Percentiles rank a stretch among this genome's conserved stretches.
Evolutionary conservation across 768 basidiomycete genomes (phyloP).

Genomic region (Mycena galopus): DNA sequence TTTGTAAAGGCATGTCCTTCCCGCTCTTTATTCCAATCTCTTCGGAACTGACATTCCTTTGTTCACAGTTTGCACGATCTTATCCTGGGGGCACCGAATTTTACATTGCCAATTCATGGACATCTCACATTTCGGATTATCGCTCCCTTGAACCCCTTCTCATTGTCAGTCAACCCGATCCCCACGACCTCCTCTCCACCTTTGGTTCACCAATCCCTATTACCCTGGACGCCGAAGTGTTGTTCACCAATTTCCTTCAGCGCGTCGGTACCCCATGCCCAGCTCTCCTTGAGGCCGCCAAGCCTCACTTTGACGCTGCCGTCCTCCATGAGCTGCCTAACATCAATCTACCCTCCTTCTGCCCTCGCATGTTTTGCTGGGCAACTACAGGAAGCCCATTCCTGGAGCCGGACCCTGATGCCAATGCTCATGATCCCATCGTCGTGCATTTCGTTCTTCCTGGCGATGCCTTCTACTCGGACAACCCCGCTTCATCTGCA

Average conservation of each 20-base stretch:
- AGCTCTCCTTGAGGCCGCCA: background rate
- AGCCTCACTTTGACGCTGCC: background rate
- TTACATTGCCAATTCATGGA: background rate
- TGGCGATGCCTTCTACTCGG: background rate
- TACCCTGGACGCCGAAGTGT: background rate
- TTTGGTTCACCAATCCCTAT: background rate
- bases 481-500: background rate
- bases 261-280: background rate
- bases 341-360: background rate
- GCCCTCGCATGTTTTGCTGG: conserved; percentile 11
- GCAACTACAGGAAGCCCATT: conserved; percentile 16
- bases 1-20: background rate
- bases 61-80: conserved; percentile 2
- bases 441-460: background rate
- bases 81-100: conserved; percentile 13
- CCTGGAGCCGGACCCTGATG: background rate
- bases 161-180: background rate
- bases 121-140: background rate
- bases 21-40: background rate
- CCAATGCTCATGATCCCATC: conserved; percentile 2
- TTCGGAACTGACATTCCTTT: background rate
- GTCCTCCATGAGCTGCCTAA: background rate
- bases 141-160: background rate
- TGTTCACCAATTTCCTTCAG: background rate
- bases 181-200: background rate